Conservation (phyloP, 2,329 filamentous ascomycete species). For the Tolypocladium pustulatum region DNA sequence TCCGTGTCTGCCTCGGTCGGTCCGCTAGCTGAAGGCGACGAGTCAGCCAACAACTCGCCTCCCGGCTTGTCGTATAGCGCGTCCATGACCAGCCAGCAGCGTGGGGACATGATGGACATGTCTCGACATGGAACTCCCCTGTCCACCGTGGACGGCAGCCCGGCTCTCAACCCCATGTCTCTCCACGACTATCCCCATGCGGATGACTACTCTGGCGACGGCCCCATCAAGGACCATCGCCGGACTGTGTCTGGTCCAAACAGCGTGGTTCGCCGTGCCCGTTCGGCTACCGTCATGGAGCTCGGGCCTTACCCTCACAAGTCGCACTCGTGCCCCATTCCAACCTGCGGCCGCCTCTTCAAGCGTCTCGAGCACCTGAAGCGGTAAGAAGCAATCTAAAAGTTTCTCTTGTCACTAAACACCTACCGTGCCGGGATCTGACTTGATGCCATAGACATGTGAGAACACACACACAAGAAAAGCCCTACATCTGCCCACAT, state of each 20-base stretch:
- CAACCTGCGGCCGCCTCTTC: constrained; percentile 92
- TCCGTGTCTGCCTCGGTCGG: constrained; percentile 84
- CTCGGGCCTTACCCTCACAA: constrained; percentile 94
- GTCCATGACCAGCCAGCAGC: constrained; percentile 53
- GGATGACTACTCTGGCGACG: constrained; percentile 51
- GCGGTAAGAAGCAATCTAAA: constrained; percentile 59
- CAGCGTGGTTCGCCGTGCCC: constrained; percentile 76
- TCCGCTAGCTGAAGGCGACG: constrained; percentile 69
- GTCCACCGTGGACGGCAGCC: constrained; percentile 73
- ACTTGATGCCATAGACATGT: constrained; percentile 62
- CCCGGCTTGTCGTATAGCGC: constrained; percentile 66
- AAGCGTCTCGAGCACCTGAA: constrained; percentile 99
- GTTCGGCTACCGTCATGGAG: constrained; percentile 94
- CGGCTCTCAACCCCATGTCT: constrained; percentile 58
- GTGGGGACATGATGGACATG: constrained; percentile 70
- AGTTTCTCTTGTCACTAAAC: constrained; percentile 19
- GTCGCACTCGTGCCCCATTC: constrained; percentile 98
- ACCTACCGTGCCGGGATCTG: constrained; percentile 7
- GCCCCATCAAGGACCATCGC: constrained; percentile 37
- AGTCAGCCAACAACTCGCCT: constrained; percentile 68
- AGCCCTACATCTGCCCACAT: constrained; percentile 92
- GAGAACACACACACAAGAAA: constrained; percentile 97
- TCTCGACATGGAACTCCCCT: constrained; percentile 89
- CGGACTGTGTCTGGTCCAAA: constrained; percentile 60
- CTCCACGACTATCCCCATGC: constrained; percentile 59